Conservation (phyloP, 495 filamentous ascomycete genomes). For the Pyrenula massariospora region DNA sequence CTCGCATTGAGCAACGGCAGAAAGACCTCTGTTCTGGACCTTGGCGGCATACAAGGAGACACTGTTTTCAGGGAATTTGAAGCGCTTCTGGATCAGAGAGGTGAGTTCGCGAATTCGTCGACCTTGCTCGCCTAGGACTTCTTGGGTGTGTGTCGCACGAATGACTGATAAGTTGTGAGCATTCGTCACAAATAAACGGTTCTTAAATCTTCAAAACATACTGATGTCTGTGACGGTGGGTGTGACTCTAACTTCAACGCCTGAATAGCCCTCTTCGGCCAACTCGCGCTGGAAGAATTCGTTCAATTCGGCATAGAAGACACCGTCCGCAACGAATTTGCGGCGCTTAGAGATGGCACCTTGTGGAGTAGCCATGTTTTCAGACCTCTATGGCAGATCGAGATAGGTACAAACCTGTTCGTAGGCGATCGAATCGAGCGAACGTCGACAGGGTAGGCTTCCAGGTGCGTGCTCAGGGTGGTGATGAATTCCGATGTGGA, state of each 20-base stretch:
- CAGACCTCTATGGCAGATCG: too few species aligned
- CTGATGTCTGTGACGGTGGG: conserved; percentile 99
- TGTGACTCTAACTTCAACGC: conserved; percentile 98
- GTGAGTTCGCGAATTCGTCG: conserved; percentile 99
- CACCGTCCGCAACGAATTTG: conserved; percentile 99
- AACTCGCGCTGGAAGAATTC: conserved; percentile 99
- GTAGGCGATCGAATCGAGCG: too few species aligned
- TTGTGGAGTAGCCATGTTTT: conserved; percentile 57
- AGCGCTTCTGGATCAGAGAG: conserved; percentile 99
- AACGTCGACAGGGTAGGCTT: too few species aligned
- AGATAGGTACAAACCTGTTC: too few species aligned
- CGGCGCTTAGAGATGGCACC: conserved; percentile 87
- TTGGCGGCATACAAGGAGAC: conserved; percentile 99
- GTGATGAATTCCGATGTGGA: not conserved
- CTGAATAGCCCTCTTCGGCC: conserved; percentile 98
- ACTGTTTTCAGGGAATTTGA: conserved; percentile 99
- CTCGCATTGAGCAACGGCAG: conserved; percentile 99
- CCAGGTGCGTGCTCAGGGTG: too few species aligned
- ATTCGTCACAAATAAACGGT: not conserved
- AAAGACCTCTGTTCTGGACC: conserved; percentile 99
- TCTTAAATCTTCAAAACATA: conserved; percentile 23
- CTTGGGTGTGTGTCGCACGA: conserved; percentile 98
- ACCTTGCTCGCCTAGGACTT: conserved; percentile 98
- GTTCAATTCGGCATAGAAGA: conserved; percentile 99
- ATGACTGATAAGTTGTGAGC: conserved; percentile 49